phyloP scores from a whole-genome alignment of 805 yeast genomes.

The Isabelozyma rhagii region DNA sequence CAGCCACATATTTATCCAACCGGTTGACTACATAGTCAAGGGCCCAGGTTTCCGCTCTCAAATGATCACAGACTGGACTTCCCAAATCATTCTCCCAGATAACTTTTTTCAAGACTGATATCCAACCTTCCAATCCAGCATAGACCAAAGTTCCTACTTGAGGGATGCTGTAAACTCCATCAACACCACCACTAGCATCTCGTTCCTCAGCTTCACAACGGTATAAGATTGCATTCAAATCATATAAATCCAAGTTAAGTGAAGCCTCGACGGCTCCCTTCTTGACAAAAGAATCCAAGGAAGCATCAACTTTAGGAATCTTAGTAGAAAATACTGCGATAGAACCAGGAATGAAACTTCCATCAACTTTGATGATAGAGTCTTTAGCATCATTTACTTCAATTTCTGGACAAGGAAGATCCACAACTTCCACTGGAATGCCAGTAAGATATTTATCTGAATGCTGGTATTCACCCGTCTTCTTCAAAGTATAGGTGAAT shows the following conservation, averaged over 20 bases:
- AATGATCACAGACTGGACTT: slow-evolving; percentile 77
- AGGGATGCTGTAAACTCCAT: slow-evolving; percentile 76
- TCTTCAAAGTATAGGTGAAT: slow-evolving; percentile 56
- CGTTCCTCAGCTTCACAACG: slow-evolving; percentile 85
- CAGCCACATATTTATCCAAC: slow-evolving; percentile 48
- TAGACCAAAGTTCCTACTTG: slow-evolving; percentile 69
- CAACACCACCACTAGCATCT: slow-evolving; percentile 68
- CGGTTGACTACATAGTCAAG: slow-evolving; percentile 69
- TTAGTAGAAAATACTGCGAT: slow-evolving; percentile 78
- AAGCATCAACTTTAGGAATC: slow-evolving; percentile 61
- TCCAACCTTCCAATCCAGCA: slow-evolving; percentile 95
- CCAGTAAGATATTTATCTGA: slow-evolving; percentile 48
- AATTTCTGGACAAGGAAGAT: slow-evolving; percentile 49
- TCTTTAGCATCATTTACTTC: slow-evolving; percentile 40
- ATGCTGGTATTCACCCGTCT: slow-evolving; percentile 46
- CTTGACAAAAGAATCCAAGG: slow-evolving; percentile 64
- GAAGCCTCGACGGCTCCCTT: slow-evolving; percentile 79
- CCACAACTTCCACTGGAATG: slow-evolving; percentile 61
- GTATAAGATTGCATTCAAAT: slow-evolving; percentile 72
- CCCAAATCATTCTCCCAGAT: slow-evolving; percentile 73
- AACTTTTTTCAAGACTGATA: slow-evolving; percentile 58
- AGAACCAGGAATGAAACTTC: slow-evolving; percentile 80
- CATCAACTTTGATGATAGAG: slow-evolving; percentile 57
- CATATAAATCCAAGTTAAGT: slow-evolving; percentile 53
- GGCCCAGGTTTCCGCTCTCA: slow-evolving; percentile 88